phyloP scores from a whole-genome alignment of 1,284 basidiomycete species.

The Marasmius tenuissimus region DNA sequence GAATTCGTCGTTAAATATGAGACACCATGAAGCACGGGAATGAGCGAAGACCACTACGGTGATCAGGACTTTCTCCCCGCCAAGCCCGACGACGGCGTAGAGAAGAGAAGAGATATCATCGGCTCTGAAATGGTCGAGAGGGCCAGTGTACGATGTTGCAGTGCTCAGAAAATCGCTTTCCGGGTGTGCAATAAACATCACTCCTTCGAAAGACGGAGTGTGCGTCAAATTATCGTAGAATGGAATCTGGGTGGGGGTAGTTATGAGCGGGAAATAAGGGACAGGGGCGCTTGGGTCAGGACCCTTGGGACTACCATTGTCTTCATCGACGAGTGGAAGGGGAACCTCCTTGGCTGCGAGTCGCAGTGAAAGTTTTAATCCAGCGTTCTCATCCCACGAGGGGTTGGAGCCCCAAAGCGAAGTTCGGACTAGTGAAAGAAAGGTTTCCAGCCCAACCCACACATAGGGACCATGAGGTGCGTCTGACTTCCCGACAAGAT shows the following conservation, averaged over 20 bases:
- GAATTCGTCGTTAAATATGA: neutral
- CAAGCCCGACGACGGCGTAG: neutral
- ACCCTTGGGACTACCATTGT: neutral
- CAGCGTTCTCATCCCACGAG: neutral
- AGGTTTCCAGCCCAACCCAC: neutral
- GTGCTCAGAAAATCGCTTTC: neutral
- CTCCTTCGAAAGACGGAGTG: neutral
- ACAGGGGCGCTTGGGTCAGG: neutral
- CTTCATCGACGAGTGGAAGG: neutral
- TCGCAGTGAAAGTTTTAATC: neutral
- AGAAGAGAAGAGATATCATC: neutral
- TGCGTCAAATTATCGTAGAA: neutral
- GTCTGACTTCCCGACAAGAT: neutral
- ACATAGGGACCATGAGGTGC: neutral
- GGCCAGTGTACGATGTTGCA: neutral
- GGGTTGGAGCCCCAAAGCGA: constrained; percentile 1
- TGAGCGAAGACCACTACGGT: neutral
- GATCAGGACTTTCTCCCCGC: neutral
- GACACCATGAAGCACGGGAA: neutral
- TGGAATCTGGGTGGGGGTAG: neutral
- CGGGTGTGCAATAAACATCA: neutral
- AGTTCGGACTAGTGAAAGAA: neutral
- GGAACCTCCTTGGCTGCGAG: neutral
- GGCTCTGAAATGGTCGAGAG: neutral
- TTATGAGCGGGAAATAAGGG: neutral